Conservation (phyloP, 768 basidiomycete species). For the Panaeolus cyanescens region DNA sequence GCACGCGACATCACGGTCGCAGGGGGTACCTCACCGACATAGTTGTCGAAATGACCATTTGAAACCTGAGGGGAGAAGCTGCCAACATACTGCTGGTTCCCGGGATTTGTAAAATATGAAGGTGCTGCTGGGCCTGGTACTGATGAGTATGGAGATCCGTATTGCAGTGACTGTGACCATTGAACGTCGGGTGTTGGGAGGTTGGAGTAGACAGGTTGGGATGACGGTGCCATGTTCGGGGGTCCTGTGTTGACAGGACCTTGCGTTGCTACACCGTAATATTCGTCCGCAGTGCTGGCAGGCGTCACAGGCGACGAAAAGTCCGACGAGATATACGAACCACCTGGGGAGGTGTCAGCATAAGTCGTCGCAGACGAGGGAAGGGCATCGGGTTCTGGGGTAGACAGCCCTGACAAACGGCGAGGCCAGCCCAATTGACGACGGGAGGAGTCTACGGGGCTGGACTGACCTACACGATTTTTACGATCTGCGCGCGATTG, state of each 20-base stretch:
- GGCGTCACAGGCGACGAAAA: constrained; percentile 12
- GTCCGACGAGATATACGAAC: constrained; percentile 16
- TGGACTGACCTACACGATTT: constrained; percentile 32
- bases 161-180: neutral
- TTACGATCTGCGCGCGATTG: constrained; percentile 36
- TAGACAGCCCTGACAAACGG: constrained; percentile 35
- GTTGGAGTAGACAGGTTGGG: neutral
- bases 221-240: neutral
- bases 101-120: neutral
- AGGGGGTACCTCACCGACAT: neutral
- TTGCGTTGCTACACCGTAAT: neutral
- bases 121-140: neutral
- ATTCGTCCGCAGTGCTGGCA: constrained; percentile 9
- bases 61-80: neutral
- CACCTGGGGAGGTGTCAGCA: constrained; percentile 12
- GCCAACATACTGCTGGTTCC: neutral
- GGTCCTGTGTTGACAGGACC: neutral
- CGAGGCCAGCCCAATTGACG: constrained; percentile 28
- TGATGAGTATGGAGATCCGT: neutral
- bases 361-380: constrained; percentile 11
- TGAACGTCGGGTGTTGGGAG: neutral
- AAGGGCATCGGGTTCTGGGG: constrained; percentile 34
- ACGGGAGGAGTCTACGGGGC: constrained; percentile 31
- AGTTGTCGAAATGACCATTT: neutral
- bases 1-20: neutral